A percentile compares a stretch with the other conserved stretches of the same genome.
phyloP scores from a whole-genome alignment of 2,329 filamentous ascomycete genomes.

The Xylariaceae sp. region DNA sequence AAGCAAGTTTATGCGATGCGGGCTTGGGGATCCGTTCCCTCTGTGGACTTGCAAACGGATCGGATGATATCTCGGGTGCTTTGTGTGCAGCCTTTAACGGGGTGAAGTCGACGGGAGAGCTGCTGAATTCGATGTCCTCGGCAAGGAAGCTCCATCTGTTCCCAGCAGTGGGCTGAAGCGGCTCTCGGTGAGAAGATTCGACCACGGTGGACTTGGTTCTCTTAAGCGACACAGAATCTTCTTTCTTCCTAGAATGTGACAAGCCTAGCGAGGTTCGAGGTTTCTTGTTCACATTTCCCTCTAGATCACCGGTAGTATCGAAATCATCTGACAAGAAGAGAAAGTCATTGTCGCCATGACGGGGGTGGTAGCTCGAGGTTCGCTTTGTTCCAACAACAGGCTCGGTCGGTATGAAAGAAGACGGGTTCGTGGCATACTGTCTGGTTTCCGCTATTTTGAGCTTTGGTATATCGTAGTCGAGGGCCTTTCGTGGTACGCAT shows the following conservation, averaged over 20 bases:
- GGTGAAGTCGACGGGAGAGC: conserved; percentile 31
- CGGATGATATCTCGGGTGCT: conserved; percentile 16
- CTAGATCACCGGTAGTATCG: conserved; percentile 49
- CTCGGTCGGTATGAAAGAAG: not conserved
- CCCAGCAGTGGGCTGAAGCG: conserved; percentile 19
- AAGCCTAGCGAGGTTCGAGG: conserved; percentile 23
- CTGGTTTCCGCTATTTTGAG: conserved; percentile 4
- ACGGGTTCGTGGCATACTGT: not conserved
- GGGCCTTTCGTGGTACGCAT: conserved; percentile 17
- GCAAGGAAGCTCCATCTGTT: conserved; percentile 35
- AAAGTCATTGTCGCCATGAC: conserved; percentile 35
- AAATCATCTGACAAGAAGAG: conserved; percentile 51
- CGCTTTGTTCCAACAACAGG: conserved; percentile 27
- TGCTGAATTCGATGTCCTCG: conserved; percentile 42
- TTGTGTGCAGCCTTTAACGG: not conserved
- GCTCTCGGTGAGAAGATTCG: conserved; percentile 7
- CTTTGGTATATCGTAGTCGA: conserved; percentile 24
- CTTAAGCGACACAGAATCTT: conserved; percentile 9
- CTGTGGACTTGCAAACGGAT: conserved; percentile 37
- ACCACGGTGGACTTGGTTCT: conserved; percentile 29
- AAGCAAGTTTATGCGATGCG: conserved; percentile 1
- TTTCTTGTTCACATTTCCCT: conserved; percentile 38
- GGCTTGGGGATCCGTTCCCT: conserved; percentile 14
- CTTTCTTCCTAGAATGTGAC: conserved; percentile 7
- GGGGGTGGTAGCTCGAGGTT: conserved; percentile 13